These are phyloP conservation scores for Zygosaccharomyces pseudobailii DNA, from an alignment of 1,139 yeast genomes.

Conservation along the genomic window DNA sequence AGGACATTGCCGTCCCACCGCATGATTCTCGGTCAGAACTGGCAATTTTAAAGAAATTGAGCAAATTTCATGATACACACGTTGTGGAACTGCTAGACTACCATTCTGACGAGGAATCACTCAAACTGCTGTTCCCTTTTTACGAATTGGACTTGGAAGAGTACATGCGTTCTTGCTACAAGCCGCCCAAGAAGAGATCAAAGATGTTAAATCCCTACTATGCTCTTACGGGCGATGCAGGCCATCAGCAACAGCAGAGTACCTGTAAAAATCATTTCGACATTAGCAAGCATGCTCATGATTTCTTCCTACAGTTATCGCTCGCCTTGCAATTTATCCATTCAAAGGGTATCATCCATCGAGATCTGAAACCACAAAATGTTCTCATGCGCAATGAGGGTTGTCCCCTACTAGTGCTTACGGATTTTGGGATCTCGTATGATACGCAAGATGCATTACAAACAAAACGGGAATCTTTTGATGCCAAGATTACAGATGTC, in stretches of 20 bases:
- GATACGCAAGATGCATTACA: constrained; percentile 36
- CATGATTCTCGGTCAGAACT: constrained; percentile 29
- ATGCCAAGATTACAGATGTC: constrained; percentile 60
- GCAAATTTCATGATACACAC: constrained; percentile 4
- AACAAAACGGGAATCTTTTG: constrained; percentile 38
- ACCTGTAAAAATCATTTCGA: constrained; percentile 19
- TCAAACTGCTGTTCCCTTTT: constrained; percentile 20
- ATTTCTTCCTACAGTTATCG: constrained; percentile 42
- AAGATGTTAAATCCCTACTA: constrained; percentile 35
- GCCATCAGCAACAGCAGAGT: background rate
- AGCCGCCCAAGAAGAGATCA: constrained; percentile 5
- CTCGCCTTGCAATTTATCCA: constrained; percentile 52
- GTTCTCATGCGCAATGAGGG: constrained; percentile 43
- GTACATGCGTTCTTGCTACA: constrained; percentile 21
- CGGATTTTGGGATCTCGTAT: constrained; percentile 81
- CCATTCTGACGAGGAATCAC: constrained; percentile 13
- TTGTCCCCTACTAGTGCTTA: constrained; percentile 41
- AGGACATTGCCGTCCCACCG: constrained; percentile 27
- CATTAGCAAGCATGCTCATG: constrained; percentile 22
- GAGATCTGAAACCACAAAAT: constrained; percentile 84
- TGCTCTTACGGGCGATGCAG: constrained; percentile 5
- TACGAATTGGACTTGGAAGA: constrained; percentile 22
- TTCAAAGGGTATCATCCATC: constrained; percentile 62
- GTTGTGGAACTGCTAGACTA: constrained; percentile 21
- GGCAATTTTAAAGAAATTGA: constrained; percentile 19